phyloP scores from a whole-genome alignment of 169 alveolate genomes.

The Toxoplasma gondii region DNA sequence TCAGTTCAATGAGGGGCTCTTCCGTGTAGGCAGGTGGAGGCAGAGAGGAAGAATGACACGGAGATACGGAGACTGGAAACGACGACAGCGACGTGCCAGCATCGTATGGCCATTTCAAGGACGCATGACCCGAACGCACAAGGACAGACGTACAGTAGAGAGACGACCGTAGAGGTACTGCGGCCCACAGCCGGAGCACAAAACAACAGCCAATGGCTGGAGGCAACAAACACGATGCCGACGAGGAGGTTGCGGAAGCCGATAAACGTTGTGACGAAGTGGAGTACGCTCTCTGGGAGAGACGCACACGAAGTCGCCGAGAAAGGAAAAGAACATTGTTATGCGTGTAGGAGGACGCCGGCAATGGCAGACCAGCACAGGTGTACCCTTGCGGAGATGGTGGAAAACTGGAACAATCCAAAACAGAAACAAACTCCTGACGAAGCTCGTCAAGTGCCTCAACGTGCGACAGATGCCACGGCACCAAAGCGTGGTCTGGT shows the following conservation, averaged over 20 bases:
- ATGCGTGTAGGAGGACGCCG: too few relatives aligned
- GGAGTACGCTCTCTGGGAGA: neutral
- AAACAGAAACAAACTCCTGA: neutral
- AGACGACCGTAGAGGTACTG: neutral
- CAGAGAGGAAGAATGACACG: neutral
- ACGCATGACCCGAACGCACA: neutral
- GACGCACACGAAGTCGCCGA: neutral
- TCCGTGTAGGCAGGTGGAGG: neutral
- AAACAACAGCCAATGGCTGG: neutral
- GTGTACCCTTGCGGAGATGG: too few relatives aligned
- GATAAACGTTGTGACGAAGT: neutral
- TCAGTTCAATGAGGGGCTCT: neutral
- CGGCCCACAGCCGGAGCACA: neutral
- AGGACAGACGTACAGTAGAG: neutral
- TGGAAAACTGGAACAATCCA: too few relatives aligned
- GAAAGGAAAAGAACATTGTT: neutral
- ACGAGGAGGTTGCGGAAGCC: neutral
- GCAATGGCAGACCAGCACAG: too few relatives aligned
- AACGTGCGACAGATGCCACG: neutral
- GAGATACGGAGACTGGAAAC: neutral
- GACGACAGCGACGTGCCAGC: neutral
- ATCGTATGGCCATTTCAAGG: neutral
- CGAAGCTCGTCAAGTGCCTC: conserved; percentile 5
- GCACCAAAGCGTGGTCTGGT: too few relatives aligned
- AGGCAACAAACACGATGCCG: neutral